Conservation (phyloP, 2,329 filamentous ascomycete genomes). For the Pseudocercospora cruenta region DNA sequence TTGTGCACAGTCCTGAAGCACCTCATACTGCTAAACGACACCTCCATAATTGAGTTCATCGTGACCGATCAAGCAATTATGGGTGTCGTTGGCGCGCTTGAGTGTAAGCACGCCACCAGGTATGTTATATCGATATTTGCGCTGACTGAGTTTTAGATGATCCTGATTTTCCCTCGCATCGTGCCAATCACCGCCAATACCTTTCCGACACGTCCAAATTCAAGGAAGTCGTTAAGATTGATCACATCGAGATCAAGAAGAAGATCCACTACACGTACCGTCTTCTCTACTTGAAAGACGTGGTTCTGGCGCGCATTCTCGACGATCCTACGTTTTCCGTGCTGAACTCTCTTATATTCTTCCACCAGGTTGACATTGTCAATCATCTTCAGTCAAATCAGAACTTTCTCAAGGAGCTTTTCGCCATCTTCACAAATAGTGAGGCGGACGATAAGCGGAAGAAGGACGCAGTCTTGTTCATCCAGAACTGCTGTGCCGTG, state of each 20-base stretch:
- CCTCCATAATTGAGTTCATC: conserved; percentile 87
- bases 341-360: conserved; percentile 96
- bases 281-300: conserved; percentile 94
- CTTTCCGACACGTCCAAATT: conserved; percentile 85
- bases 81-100: conserved; percentile 90
- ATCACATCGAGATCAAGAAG: conserved; percentile 75
- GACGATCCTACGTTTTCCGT: conserved; percentile 98
- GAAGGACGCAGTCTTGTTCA: conserved; percentile 93
- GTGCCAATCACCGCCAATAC: conserved; percentile 95
- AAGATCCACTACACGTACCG: conserved; percentile 98
- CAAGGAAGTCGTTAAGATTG: conserved; percentile 94
- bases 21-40: conserved; percentile 92
- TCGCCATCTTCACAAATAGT: conserved; percentile 76
- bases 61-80: conserved; percentile 87
- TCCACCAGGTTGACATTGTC: conserved; percentile 97
- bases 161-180: conserved; percentile 95
- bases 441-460: conserved; percentile 68
- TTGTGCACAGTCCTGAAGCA: conserved; percentile 98
- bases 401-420: conserved; percentile 80
- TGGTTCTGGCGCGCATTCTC: conserved; percentile 93
- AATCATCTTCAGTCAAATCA: conserved; percentile 86
- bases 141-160: conserved; percentile 64
- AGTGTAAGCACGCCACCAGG: conserved; percentile 60
- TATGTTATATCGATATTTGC: not conserved
- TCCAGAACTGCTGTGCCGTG: conserved; percentile 92